These are phyloP conservation scores for Phyllosticta paracitricarpa DNA, from an alignment of 2,329 filamentous ascomycete species.

Conservation along the genomic window DNA sequence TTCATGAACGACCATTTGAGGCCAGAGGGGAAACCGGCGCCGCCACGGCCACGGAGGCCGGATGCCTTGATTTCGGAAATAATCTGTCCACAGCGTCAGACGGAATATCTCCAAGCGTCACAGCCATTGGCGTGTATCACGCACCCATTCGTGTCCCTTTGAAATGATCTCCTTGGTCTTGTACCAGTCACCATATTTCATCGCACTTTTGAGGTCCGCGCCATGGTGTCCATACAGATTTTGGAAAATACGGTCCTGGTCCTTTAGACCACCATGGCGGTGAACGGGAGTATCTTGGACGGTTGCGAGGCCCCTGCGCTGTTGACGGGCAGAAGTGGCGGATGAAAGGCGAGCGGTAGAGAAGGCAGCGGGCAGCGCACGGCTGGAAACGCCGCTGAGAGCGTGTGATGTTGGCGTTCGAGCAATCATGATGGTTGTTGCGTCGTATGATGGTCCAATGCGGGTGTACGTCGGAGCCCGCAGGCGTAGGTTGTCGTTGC, in stretches of 20 bases:
- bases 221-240: constrained; percentile 94
- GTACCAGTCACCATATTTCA: constrained; percentile 98
- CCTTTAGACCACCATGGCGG: constrained; percentile 76
- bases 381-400: constrained; percentile 31
- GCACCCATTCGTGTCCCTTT: constrained; percentile 91
- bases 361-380: constrained; percentile 30
- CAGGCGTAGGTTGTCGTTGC: not conserved
- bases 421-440: constrained; percentile 29
- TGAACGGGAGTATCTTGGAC: constrained; percentile 47
- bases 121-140: constrained; percentile 14
- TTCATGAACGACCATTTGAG: constrained; percentile 99
- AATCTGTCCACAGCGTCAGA: constrained; percentile 46
- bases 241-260: constrained; percentile 98
- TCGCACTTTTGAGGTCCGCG: constrained; percentile 81
- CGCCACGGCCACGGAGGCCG: constrained; percentile 87
- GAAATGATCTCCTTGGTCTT: constrained; percentile 97
- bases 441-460: constrained; percentile 12
- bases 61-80: constrained; percentile 97
- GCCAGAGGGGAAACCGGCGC: constrained; percentile 94
- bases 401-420: constrained; percentile 29
- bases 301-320: constrained; percentile 59
- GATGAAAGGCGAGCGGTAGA: constrained; percentile 29
- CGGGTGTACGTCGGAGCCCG: not conserved
- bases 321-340: constrained; percentile 33
- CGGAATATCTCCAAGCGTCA: not conserved